Conservation (phyloP, 2,329 filamentous ascomycete species). For the Raffaelea albimanens region DNA sequence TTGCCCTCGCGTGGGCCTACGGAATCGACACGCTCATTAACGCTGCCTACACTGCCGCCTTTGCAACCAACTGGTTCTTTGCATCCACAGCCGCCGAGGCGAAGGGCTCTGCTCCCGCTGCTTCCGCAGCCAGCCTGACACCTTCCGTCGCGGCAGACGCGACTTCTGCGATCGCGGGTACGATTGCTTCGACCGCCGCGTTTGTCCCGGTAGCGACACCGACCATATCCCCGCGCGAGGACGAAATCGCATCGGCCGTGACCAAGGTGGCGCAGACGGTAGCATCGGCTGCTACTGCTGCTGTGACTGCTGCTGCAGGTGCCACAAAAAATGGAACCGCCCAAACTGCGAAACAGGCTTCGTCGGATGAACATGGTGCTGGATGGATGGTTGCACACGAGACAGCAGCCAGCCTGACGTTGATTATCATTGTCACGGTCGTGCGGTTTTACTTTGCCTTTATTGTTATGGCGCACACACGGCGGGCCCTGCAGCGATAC, state of each 20-base stretch:
- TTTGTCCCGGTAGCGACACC: no score
- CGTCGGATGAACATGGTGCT: conserved; percentile 10
- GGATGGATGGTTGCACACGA: conserved; percentile 34
- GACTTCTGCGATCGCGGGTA: not conserved
- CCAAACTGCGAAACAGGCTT: not conserved
- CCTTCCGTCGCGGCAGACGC: not conserved
- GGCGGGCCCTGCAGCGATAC: conserved; percentile 64
- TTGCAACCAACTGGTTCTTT: conserved; percentile 80
- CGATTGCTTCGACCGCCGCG: not conserved
- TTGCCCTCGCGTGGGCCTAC: conserved; percentile 79
- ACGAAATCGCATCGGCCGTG: not conserved
- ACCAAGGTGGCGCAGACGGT: not conserved
- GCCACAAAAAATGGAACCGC: not conserved
- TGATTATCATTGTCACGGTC: conserved; percentile 65
- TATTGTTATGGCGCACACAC: conserved; percentile 74
- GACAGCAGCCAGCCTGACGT: conserved; percentile 64
- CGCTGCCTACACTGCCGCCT: conserved; percentile 69
- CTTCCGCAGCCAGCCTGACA: not conserved
- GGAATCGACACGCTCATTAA: conserved; percentile 75
- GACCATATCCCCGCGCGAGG: no score
- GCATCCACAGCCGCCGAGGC: conserved; percentile 8
- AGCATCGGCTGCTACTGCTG: not conserved
- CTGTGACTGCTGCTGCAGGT: not conserved
- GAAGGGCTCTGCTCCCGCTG: not conserved
- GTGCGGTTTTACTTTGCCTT: conserved; percentile 76